Percentiles rank a stretch among this genome's conserved stretches.
These are phyloP conservation scores for Lophiostoma macrostomum DNA, from an alignment of 495 filamentous ascomycete species.

Conservation along the genomic window DNA sequence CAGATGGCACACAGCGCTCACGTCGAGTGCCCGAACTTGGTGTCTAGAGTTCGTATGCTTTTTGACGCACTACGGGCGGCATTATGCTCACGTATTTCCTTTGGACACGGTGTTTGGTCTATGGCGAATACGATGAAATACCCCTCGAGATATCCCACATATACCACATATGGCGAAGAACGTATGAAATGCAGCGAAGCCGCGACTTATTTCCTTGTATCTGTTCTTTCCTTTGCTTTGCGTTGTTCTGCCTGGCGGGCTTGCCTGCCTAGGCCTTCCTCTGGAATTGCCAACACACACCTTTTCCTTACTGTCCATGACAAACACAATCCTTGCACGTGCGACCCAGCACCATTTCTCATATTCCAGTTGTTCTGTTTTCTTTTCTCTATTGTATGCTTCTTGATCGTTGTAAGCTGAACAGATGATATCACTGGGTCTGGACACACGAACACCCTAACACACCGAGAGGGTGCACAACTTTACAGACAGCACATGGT, in stretches of 20 bases:
- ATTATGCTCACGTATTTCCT: constrained; percentile 17
- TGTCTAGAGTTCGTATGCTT: constrained; percentile 1
- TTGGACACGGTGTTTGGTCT: constrained; percentile 14
- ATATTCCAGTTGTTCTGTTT: background rate
- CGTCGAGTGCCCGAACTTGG: constrained; percentile 28
- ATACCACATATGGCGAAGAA: constrained; percentile 12
- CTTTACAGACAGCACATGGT: constrained; percentile 3
- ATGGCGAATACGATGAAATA: constrained; percentile 10
- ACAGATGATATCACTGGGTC: background rate
- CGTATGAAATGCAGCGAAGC: constrained; percentile 8
- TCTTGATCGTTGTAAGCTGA: constrained; percentile 20
- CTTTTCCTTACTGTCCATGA: constrained; percentile 9
- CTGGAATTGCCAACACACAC: background rate
- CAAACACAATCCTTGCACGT: constrained; percentile 14
- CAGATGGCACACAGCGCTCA: constrained; percentile 35
- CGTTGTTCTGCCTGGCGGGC: background rate
- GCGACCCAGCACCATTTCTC: background rate
- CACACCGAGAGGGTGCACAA: constrained; percentile 4
- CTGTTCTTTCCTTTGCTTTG: constrained; percentile 1
- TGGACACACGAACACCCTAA: constrained; percentile 7
- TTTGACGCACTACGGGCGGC: constrained; percentile 4
- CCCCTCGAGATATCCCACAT: constrained; percentile 17
- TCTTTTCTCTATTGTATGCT: constrained; percentile 3
- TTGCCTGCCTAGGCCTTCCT: background rate
- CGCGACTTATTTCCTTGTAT: background rate